phyloP scores from a whole-genome alignment of 208 protist species.

The Leishmania major region DNA sequence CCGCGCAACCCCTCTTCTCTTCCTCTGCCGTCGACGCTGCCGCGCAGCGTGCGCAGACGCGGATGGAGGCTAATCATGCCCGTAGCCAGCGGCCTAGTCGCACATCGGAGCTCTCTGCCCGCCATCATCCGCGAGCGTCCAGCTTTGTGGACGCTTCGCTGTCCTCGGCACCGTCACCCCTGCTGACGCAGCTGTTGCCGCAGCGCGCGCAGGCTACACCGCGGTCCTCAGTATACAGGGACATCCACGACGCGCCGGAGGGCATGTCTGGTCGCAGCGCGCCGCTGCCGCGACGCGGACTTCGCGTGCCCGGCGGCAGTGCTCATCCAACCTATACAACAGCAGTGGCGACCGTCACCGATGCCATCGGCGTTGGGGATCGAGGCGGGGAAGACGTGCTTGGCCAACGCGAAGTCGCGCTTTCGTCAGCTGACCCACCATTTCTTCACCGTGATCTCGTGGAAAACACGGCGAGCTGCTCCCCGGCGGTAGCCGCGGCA shows the following conservation, averaged over 20 bases:
- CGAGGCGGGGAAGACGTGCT: too few species aligned
- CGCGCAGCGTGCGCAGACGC: neutral
- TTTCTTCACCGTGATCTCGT: too few species aligned
- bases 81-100: neutral
- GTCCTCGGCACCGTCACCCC: neutral
- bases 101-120: neutral
- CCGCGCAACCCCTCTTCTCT: neutral
- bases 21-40: neutral
- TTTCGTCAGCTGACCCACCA: too few species aligned
- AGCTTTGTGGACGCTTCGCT: neutral
- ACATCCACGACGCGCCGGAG: slow-evolving; percentile 4
- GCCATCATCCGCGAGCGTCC: neutral
- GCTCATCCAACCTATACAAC: neutral
- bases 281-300: neutral
- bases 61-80: neutral
- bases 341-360: neutral
- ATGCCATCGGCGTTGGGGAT: too few species aligned
- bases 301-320: neutral
- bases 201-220: neutral
- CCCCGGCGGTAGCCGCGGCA: neutral
- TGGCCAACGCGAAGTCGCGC: too few species aligned
- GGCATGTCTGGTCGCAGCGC: neutral
- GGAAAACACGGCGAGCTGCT: too few species aligned
- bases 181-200: neutral
- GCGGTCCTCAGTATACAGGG: neutral